A percentile compares a stretch with the other conserved stretches of the same genome.
These are phyloP conservation scores for Heritiera littoralis DNA, from an alignment of 345 rosid genomes.

Conservation along the genomic window DNA sequence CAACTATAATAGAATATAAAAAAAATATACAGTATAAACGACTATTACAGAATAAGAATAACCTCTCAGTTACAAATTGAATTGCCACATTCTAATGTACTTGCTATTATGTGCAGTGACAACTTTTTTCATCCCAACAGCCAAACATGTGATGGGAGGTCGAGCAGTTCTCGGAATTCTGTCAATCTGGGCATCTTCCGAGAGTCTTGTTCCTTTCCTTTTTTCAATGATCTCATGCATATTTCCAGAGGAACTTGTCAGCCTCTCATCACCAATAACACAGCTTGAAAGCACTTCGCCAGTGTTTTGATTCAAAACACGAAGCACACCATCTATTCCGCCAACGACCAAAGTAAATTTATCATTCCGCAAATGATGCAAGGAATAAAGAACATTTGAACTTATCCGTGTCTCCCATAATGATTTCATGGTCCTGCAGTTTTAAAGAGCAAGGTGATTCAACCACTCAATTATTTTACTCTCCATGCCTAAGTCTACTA, in stretches of 20 bases:
- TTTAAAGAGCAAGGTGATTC: background rate
- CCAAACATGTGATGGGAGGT: constrained; percentile 75
- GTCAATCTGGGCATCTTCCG: constrained; percentile 40
- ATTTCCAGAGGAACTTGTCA: constrained; percentile 29
- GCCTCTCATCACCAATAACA: constrained; percentile 39
- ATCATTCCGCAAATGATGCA: constrained; percentile 60
- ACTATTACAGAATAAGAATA: background rate
- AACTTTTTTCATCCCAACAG: constrained; percentile 80
- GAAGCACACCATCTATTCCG: constrained; percentile 87
- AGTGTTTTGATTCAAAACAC: constrained; percentile 63
- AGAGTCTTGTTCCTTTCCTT: constrained; percentile 50
- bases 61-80: constrained; percentile 25
- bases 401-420: constrained; percentile 79
- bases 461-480: background rate
- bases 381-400: constrained; percentile 74
- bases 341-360: constrained; percentile 61
- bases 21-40: background rate
- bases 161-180: constrained; percentile 52
- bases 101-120: constrained; percentile 69
- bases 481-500: background rate
- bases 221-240: constrained; percentile 37
- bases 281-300: constrained; percentile 61
- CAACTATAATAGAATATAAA: background rate
- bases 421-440: constrained; percentile 63
- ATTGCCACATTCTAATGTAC: constrained; percentile 69